phyloP scores from a whole-genome alignment of 2,329 filamentous ascomycete genomes.

The Fusarium begoniae region DNA sequence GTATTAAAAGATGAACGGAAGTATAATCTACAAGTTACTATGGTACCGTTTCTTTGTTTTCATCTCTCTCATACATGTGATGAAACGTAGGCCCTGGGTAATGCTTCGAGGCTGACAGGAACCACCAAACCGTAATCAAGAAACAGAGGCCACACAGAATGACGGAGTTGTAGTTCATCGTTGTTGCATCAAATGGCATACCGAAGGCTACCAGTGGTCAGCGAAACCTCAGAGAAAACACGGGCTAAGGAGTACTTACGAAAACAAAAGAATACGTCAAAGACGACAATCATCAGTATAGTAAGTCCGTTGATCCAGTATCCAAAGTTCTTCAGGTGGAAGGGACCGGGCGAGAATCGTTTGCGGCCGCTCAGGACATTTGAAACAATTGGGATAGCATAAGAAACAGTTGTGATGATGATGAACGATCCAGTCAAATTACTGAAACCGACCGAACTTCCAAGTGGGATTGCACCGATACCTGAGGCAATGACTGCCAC shows the following conservation, averaged over 20 bases:
- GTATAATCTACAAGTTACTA: fast-evolving
- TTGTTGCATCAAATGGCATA: slow-evolving; percentile 32
- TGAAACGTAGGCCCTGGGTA: slow-evolving; percentile 34
- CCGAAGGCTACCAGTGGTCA: slow-evolving; percentile 28
- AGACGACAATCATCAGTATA: slow-evolving; percentile 27
- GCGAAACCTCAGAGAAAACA: not conserved
- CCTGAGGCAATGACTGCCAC: slow-evolving; percentile 38
- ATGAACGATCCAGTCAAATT: slow-evolving; percentile 42
- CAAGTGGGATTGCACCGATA: slow-evolving; percentile 39
- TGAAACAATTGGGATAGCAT: slow-evolving; percentile 34
- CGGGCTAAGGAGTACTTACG: slow-evolving; percentile 19
- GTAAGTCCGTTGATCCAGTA: slow-evolving; percentile 29
- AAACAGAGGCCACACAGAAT: slow-evolving; percentile 31
- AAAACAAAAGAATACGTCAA: slow-evolving; percentile 42
- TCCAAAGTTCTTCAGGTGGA: slow-evolving; percentile 19
- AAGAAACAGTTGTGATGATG: slow-evolving; percentile 41
- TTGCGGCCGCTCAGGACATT: slow-evolving; percentile 31
- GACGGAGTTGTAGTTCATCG: slow-evolving; percentile 42
- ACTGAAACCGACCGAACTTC: slow-evolving; percentile 39
- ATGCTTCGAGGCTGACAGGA: slow-evolving; percentile 28
- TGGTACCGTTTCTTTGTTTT: not conserved
- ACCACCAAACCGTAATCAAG: slow-evolving; percentile 35
- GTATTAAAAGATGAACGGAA: not conserved
- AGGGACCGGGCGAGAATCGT: slow-evolving; percentile 26
- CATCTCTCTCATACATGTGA: not conserved